Conservation (phyloP, 495 filamentous ascomycete species). For the Rhizodiscina lignyota region DNA sequence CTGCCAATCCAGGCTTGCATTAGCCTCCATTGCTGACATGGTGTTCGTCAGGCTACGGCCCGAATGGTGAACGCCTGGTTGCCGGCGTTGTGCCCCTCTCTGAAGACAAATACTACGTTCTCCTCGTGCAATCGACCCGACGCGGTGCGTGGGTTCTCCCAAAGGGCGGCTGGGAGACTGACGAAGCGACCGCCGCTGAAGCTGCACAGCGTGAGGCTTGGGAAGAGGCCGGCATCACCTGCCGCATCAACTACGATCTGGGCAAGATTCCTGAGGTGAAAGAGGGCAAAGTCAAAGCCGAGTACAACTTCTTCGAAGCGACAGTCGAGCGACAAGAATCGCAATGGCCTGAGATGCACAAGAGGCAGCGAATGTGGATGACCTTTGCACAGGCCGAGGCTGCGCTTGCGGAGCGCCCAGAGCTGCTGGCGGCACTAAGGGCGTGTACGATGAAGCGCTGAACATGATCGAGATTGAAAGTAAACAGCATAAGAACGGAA, state of each 20-base stretch:
- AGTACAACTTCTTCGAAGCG: constrained; percentile 82
- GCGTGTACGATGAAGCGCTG: constrained; percentile 48
- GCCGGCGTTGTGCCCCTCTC: constrained; percentile 83
- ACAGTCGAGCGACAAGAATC: constrained; percentile 64
- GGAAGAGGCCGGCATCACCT: constrained; percentile 90
- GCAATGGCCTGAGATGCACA: constrained; percentile 89
- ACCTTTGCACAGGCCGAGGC: constrained; percentile 63
- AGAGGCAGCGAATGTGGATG: constrained; percentile 80
- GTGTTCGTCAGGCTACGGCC: constrained; percentile 66
- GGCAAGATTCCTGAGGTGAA: constrained; percentile 71
- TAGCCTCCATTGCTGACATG: constrained; percentile 1
- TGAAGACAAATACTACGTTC: constrained; percentile 57
- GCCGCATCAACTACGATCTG: constrained; percentile 64
- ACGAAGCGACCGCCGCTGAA: constrained; percentile 56
- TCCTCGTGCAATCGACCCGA: constrained; percentile 83
- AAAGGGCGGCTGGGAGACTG: constrained; percentile 94
- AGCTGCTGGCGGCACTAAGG: constrained; percentile 73
- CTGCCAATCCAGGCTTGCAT: not conserved
- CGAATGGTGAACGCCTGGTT: constrained; percentile 85
- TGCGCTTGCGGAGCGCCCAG: constrained; percentile 61
- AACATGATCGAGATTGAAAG: not conserved
- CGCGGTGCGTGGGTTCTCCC: constrained; percentile 89
- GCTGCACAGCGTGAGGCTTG: constrained; percentile 76
- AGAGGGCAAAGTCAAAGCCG: constrained; percentile 45
- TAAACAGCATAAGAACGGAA: too few species aligned